Evolutionary conservation across 2,329 filamentous ascomycete genomes (phyloP).

Genomic region (Fusarium sp.): DNA sequence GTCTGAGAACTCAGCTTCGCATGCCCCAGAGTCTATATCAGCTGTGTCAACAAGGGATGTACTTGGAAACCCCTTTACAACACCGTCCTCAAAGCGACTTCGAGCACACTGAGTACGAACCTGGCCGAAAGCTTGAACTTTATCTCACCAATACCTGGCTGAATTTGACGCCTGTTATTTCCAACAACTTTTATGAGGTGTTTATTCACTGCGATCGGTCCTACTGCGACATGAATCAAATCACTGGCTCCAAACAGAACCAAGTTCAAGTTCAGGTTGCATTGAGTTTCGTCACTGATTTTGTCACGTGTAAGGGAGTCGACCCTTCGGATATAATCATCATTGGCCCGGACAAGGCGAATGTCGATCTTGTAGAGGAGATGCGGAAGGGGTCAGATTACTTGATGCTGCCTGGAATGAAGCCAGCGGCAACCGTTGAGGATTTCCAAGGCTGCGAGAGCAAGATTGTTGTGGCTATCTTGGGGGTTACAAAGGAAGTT

Average conservation of each 20-base stretch:
- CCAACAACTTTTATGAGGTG: neutral
- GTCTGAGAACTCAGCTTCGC: conserved; percentile 33
- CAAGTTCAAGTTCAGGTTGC: neutral
- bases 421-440: neutral
- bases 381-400: neutral
- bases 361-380: neutral
- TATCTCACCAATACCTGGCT: neutral
- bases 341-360: neutral
- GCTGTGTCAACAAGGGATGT: neutral
- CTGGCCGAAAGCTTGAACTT: neutral
- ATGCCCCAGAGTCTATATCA: conserved; percentile 39
- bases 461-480: neutral
- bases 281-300: neutral
- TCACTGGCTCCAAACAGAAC: neutral
- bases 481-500: neutral
- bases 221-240: neutral
- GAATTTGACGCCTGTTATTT: fast-evolving
- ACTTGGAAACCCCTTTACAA: neutral
- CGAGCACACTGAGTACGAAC: fast-evolving
- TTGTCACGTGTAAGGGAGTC: neutral
- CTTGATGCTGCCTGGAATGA: neutral
- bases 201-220: conserved; percentile 1
- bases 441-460: neutral
- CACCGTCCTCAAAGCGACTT: fast-evolving
- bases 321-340: neutral